Percentiles rank a stretch among this genome's conserved stretches.
phyloP scores from a whole-genome alignment of 2,329 filamentous ascomycete genomes.

The Colletotrichum higginsianum region DNA sequence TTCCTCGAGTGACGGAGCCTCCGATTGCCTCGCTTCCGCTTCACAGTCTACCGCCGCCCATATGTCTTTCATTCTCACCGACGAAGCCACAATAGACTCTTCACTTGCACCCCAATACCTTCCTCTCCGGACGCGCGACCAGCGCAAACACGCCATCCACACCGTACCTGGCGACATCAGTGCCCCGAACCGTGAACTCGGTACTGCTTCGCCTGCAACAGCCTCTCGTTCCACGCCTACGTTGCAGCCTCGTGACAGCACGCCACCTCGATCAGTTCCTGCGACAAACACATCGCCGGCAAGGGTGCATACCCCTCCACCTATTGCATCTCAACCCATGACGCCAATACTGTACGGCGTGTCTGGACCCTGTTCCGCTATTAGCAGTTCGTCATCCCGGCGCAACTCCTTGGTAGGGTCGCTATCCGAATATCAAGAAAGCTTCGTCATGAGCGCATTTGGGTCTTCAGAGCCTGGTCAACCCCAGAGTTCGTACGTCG shows the following conservation, averaged over 20 bases:
- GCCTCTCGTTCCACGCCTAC: conserved; percentile 44
- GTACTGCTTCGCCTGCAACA: conserved; percentile 7
- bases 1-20: conserved; percentile 26
- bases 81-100: conserved; percentile 64
- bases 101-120: conserved; percentile 50
- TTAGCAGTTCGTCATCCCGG: conserved; percentile 68
- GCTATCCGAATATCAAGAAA: conserved; percentile 57
- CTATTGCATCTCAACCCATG: conserved; percentile 57
- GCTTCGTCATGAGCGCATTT: conserved; percentile 47
- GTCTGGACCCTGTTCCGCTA: conserved; percentile 56
- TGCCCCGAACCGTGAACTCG: conserved; percentile 23
- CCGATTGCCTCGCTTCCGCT: conserved; percentile 25
- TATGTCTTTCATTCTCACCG: conserved; percentile 68
- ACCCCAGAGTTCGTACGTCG: conserved; percentile 55
- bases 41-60: conserved; percentile 54
- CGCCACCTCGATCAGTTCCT: conserved; percentile 5
- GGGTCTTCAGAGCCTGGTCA: conserved; percentile 36
- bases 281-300: conserved; percentile 25
- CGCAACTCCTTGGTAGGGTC: conserved; percentile 66
- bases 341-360: conserved; percentile 62
- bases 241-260: conserved; percentile 37
- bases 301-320: conserved; percentile 31
- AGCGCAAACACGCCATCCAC: conserved; percentile 49
- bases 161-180: conserved; percentile 1
- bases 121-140: conserved; percentile 49